These are phyloP conservation scores for Lycium ferocissimum DNA, from an alignment of 257 asterid genomes.

Conservation along the genomic window DNA sequence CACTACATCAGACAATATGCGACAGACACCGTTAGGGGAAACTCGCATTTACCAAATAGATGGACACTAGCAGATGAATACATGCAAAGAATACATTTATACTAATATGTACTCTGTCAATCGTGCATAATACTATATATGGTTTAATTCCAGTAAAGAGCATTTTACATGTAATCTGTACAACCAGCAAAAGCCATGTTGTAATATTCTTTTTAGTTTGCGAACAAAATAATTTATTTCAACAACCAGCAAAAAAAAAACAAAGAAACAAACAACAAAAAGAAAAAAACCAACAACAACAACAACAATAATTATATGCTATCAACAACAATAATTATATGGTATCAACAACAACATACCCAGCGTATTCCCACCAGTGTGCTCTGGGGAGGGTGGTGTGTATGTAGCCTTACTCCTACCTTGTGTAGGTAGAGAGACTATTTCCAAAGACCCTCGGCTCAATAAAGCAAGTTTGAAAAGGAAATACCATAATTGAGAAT, in stretches of 20 bases:
- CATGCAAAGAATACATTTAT: neutral
- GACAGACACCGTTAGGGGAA: neutral
- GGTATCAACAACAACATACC: no score
- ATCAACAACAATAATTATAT: no score
- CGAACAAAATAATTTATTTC: neutral
- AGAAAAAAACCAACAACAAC: neutral
- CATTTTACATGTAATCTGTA: neutral
- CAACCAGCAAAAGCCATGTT: neutral
- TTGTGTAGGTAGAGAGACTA: no score
- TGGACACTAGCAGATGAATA: neutral
- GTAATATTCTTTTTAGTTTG: neutral
- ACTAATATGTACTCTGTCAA: neutral
- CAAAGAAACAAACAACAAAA: no score
- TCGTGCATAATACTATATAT: neutral
- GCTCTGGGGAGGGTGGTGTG: no score
- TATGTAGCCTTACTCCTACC: no score
- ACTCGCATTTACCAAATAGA: neutral
- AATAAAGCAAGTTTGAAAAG: no score
- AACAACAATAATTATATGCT: no score
- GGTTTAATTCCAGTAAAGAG: neutral
- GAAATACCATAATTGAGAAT: no score
- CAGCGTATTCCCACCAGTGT: no score
- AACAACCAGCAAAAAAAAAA: neutral
- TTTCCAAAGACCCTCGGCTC: no score
- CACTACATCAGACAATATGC: neutral